Percentiles rank a stretch among this genome's conserved stretches.
phyloP scores from a whole-genome alignment of 257 asterid species.

The Vinca minor region DNA sequence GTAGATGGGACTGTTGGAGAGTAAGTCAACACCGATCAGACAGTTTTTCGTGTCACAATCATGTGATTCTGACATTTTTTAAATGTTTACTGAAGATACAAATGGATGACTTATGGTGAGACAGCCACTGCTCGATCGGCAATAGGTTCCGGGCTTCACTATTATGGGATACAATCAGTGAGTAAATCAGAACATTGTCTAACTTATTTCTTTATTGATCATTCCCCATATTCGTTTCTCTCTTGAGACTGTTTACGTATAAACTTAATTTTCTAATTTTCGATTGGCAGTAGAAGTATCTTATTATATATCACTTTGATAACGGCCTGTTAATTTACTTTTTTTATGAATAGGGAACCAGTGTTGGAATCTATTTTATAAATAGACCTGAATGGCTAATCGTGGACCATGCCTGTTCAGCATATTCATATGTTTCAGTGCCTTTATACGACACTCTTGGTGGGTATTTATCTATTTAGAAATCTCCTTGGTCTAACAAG shows the following conservation, averaged over 20 bases:
- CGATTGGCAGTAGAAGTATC: not conserved
- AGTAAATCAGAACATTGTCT: constrained; percentile 11
- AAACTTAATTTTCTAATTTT: not conserved
- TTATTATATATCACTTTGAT: not conserved
- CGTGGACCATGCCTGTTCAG: constrained; percentile 91
- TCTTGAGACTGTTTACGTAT: not conserved
- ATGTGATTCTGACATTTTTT: not conserved
- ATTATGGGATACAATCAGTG: constrained; percentile 63
- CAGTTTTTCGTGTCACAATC: not conserved
- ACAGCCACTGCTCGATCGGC: constrained; percentile 79
- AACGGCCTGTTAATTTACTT: not conserved
- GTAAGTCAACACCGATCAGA: constrained; percentile 40
- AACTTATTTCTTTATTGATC: not conserved
- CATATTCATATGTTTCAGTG: constrained; percentile 78
- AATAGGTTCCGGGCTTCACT: constrained; percentile 75
- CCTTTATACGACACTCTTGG: constrained; percentile 98
- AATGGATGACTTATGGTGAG: constrained; percentile 98
- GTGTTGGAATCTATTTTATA: constrained; percentile 80
- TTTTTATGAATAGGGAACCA: constrained; percentile 56
- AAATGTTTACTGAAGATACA: constrained; percentile 44
- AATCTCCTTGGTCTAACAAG: constrained; percentile 17
- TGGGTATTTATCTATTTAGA: constrained; percentile 36
- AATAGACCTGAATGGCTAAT: constrained; percentile 93
- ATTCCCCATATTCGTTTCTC: too few relatives aligned
- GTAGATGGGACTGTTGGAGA: constrained; percentile 93